Evolutionary conservation across 805 yeast genomes (phyloP), one percentile per base, ranked within the genome.

Genomic region (Pichia membranifaciens): DNA sequence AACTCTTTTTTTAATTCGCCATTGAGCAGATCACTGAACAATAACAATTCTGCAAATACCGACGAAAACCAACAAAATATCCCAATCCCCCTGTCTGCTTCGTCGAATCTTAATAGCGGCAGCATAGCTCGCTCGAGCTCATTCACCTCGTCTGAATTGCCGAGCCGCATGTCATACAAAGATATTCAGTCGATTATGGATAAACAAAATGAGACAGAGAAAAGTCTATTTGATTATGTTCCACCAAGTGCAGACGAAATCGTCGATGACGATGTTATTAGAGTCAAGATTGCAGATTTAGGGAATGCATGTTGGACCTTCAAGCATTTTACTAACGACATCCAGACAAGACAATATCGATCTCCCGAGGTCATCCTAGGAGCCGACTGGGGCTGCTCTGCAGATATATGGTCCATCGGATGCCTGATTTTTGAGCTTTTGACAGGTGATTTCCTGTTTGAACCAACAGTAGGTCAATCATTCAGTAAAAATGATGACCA

Each of bases 351-450:
- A 40, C 96, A 89, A 63, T 89, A 89, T 64, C 73, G 99, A 39
- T 79, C 96, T 0, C 98, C 98, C 1, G 99, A 91, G 59, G 86
- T 84, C 5, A 65, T 86, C 15, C 58, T 85, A 17, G 93, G 95
- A 0, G 77, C 85, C 9, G 73, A 78, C 29, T 93, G 99, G 99
- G 99, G 99, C 1, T 89, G 96, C 44, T 81, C 91, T 46, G 83
- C 95, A 1, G 99, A 93, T 66, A 76, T 91, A 41, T 93, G 99
- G 99, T 86, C 96, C n/a, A 72, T 86, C 58, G 97, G 95, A 0
- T 90, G 98, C 67, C 68, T 93, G 58, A 72, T 86, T 1, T 93
- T 93, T 67, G 99, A 93, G 68, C 72, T 93, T 21, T 66, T 91
- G 38, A 91, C 99, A 0, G 98, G 98, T 3, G 98, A 91, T 65